Conservation (phyloP, 495 filamentous ascomycete genomes). For the Talaromyces ruber region DNA sequence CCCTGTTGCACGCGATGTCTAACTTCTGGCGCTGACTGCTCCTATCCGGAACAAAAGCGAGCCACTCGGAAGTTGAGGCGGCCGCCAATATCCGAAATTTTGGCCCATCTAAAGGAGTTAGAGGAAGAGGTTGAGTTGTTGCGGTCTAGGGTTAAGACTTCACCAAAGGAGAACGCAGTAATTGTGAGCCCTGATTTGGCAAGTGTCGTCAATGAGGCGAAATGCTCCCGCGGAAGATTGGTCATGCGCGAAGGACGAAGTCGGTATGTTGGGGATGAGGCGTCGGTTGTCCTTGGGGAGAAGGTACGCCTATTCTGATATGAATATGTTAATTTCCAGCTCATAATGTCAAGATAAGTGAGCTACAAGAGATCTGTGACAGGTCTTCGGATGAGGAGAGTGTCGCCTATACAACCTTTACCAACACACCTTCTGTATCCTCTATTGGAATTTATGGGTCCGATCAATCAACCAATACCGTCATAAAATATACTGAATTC, state of each 20-base stretch:
- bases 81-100: constrained; percentile 46
- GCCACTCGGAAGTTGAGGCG: constrained; percentile 53
- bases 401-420: not conserved
- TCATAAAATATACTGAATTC: not conserved
- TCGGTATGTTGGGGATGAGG: constrained; percentile 62
- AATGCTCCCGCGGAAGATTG: constrained; percentile 42
- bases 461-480: not conserved
- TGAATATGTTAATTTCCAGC: too few relatives aligned
- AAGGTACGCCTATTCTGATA: constrained; percentile 41
- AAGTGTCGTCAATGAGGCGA: constrained; percentile 9
- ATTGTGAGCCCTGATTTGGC: too few relatives aligned
- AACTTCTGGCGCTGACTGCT: constrained; percentile 58
- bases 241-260: constrained; percentile 62
- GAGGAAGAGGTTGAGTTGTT: constrained; percentile 56
- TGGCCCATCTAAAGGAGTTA: constrained; percentile 57
- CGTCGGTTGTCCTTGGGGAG: constrained; percentile 40
- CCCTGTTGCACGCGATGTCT: constrained; percentile 63
- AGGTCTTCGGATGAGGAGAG: too few relatives aligned
- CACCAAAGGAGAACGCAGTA: constrained; percentile 15
- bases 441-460: not conserved
- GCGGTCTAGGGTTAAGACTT: not conserved
- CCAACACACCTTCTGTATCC: not conserved
- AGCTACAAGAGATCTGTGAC: too few relatives aligned
- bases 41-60: constrained; percentile 61
- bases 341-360: too few relatives aligned